Percentiles rank a stretch among this genome's conserved stretches.
Conservation (phyloP, 495 filamentous ascomycete species). For the Hypoxylon fragiforme region DNA sequence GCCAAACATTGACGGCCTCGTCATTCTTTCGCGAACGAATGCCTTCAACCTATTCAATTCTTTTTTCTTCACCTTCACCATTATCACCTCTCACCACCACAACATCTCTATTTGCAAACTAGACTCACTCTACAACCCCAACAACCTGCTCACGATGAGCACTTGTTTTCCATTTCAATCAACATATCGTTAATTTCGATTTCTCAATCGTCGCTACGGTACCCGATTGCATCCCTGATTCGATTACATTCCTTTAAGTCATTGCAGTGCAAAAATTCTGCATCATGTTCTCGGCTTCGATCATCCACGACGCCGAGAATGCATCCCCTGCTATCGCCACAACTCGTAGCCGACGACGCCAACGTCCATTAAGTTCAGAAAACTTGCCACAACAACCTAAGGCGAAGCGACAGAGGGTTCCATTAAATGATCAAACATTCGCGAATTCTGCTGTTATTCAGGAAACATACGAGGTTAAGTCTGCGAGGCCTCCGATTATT, state of each 20-base stretch:
- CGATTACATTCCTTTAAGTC: constrained; percentile 11
- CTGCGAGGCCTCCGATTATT: constrained; percentile 46
- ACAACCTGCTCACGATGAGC: constrained; percentile 34
- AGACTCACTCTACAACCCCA: constrained; percentile 6
- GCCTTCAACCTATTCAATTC: constrained; percentile 18
- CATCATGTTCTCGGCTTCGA: constrained; percentile 66
- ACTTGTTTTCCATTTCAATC: constrained; percentile 23
- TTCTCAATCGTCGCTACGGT: constrained; percentile 14
- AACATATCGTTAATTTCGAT: constrained; percentile 31
- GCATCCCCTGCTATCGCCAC: constrained; percentile 52
- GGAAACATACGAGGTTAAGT: constrained; percentile 54
- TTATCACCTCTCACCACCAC: constrained; percentile 9
- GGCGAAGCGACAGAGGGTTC: constrained; percentile 62
- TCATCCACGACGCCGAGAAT: constrained; percentile 45
- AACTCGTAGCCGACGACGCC: constrained; percentile 63
- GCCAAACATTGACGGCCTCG: constrained; percentile 39
- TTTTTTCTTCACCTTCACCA: constrained; percentile 27
- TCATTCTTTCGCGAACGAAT: constrained; percentile 37
- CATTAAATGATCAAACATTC: constrained; percentile 59
- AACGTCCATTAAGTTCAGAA: constrained; percentile 67
- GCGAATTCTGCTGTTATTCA: constrained; percentile 48
- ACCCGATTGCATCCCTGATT: constrained; percentile 24
- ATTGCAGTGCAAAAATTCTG: background rate
- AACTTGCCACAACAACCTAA: constrained; percentile 64
- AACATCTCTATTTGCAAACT: constrained; percentile 24